phyloP scores from a whole-genome alignment of 2,329 filamentous ascomycete genomes.

The Phialophora expanda region DNA sequence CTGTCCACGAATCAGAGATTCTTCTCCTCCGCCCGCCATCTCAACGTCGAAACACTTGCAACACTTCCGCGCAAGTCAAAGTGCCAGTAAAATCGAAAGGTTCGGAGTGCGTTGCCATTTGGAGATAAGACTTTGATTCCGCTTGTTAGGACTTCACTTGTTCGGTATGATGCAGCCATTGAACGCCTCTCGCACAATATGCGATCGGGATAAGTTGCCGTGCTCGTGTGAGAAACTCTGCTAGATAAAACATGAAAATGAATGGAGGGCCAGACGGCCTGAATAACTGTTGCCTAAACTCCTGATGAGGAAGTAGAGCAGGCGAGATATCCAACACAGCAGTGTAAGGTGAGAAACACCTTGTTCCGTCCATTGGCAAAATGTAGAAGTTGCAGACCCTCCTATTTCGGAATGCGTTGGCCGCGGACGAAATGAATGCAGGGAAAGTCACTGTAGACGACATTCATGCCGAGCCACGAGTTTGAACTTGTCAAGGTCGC shows the following conservation, averaged over 20 bases:
- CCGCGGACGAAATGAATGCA: background rate
- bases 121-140: background rate
- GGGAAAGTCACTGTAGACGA: background rate
- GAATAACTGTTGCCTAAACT: background rate
- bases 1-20: background rate
- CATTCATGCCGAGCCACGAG: background rate
- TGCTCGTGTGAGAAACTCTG: background rate
- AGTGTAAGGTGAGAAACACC: background rate
- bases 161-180: background rate
- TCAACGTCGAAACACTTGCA: background rate
- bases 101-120: background rate
- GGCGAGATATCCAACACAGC: background rate
- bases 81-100: background rate
- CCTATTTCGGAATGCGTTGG: background rate
- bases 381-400: background rate
- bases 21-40: background rate
- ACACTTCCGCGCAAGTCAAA: background rate
- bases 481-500: background rate
- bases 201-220: background rate
- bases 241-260: background rate
- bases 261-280: background rate
- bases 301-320: background rate
- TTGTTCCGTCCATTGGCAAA: slow-evolving; percentile 3
- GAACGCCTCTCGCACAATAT: background rate
- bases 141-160: background rate